Evolutionary conservation across 148 eudicot genomes (phyloP).

Genomic region (Rhododendron ferrugineum): DNA sequence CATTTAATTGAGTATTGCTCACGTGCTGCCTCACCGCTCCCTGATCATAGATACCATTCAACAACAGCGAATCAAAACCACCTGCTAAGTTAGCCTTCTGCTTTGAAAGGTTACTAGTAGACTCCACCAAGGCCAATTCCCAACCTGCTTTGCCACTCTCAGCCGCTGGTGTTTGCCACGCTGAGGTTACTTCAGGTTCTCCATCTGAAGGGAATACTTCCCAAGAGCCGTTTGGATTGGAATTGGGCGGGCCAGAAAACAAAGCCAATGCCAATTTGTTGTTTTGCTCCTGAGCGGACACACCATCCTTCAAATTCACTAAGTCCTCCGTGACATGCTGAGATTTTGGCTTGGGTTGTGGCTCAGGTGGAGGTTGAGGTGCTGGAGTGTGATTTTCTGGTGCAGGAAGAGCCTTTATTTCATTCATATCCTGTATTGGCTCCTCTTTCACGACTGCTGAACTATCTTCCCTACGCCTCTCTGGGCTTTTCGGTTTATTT

Average conservation of each 20-base stretch:
- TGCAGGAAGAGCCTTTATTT: conserved; percentile 58
- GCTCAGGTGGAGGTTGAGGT: conserved; percentile 40
- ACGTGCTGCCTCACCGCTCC: conserved; percentile 66
- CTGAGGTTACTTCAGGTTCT: conserved; percentile 57
- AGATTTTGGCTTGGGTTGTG: conserved; percentile 38
- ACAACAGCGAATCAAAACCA: conserved; percentile 52
- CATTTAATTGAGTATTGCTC: conserved; percentile 37
- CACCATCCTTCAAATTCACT: conserved; percentile 57
- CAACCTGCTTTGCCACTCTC: conserved; percentile 78
- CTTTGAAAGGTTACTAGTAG: conserved; percentile 57
- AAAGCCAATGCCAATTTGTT: conserved; percentile 68
- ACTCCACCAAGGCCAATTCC: conserved; percentile 76
- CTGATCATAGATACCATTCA: conserved; percentile 74
- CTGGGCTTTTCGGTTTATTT: conserved; percentile 12
- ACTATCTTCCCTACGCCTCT: conserved; percentile 13
- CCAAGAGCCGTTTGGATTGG: conserved; percentile 49
- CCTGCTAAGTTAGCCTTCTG: conserved; percentile 61
- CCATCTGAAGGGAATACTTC: conserved; percentile 54
- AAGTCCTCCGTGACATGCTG: conserved; percentile 41
- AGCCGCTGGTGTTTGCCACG: conserved; percentile 77
- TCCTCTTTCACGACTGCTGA: conserved; percentile 11
- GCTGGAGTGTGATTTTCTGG: conserved; percentile 26
- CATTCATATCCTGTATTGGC: conserved; percentile 35
- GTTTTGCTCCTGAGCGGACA: conserved; percentile 59
- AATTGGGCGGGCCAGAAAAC: conserved; percentile 48